Base-by-base conservation (phyloP, 2,329 filamentous ascomycete genomes). In the Hypoxylon sp. region DNA sequence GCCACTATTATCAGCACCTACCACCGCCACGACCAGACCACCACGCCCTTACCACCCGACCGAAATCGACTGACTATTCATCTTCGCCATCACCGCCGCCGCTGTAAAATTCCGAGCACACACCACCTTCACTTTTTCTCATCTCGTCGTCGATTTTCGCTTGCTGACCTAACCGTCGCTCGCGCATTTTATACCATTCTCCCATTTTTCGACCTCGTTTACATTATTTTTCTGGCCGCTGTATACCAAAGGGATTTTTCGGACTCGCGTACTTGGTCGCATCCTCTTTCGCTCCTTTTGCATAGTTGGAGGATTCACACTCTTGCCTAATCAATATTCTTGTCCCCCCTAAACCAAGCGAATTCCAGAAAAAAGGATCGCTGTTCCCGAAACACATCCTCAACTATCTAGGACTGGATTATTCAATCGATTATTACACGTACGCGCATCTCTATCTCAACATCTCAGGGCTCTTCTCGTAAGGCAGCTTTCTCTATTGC, bases 11-110 rank as follows among this genome's bases (percentile, higher is more conserved):
- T 66, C 69, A 71, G 58, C 70, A 67, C 71, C 68, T 63, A 72
- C 60, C 63, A 69, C 63, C 66, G 61, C 63, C 66, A 71, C 68
- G 65, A 72, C 55, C 59, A 63, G 66, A 60, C 59, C 71, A 70
- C 63, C 58, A 44, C 39, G 67, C 72, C 70, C 68, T 71, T 68
- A 70, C 67, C 66, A 68, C 64, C 63, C 65, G 65, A 72, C 61
- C 52, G 64, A 72, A 69, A 70, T 74, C 70, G 69, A 73, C 72
- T 72, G 71, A 71, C 73, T 69, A 58, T 54, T 63, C 73, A 73
- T 75, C 71, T 71, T 77, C 74, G 73, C 72, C 73, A 75, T 75
- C 74, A 71, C 69, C 70, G 74, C 74, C 71, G 73, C 70, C 69
- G 73, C 48, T 50, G 51, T 71, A 73, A 75, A 74, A 69, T 55